Evolutionary conservation across 2,329 filamentous ascomycete species (phyloP).

Genomic region (Amesomyces nigricolor): DNA sequence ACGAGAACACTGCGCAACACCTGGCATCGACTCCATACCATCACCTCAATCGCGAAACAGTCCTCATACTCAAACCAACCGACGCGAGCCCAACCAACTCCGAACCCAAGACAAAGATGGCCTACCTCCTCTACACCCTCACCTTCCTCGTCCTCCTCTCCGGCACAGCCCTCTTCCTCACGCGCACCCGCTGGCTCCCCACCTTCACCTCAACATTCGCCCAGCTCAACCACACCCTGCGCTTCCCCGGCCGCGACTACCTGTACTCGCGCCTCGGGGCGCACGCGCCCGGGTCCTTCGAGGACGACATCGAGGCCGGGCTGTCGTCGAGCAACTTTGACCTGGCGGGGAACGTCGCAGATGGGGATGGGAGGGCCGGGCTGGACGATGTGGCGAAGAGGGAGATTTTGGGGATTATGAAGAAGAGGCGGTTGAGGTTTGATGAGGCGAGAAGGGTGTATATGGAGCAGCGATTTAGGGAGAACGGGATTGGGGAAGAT

Average conservation of each 20-base stretch:
- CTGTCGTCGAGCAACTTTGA: slow-evolving; percentile 80
- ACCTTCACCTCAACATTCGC: slow-evolving; percentile 60
- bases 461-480: slow-evolving; percentile 79
- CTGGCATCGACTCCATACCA: neutral
- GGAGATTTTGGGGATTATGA: slow-evolving; percentile 88
- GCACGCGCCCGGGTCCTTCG: slow-evolving; percentile 50
- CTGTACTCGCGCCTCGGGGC: slow-evolving; percentile 64
- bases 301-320: slow-evolving; percentile 80
- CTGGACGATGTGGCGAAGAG: slow-evolving; percentile 75
- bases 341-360: slow-evolving; percentile 70
- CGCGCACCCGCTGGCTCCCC: slow-evolving; percentile 69
- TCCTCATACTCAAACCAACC: neutral
- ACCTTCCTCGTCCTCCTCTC: slow-evolving; percentile 65
- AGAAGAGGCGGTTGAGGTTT: slow-evolving; percentile 72
- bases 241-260: slow-evolving; percentile 48
- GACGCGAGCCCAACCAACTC: neutral
- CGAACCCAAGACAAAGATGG: slow-evolving; percentile 40
- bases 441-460: slow-evolving; percentile 85
- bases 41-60: neutral
- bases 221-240: slow-evolving; percentile 32
- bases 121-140: slow-evolving; percentile 73
- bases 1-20: no score
- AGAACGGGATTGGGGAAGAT: slow-evolving; percentile 82
- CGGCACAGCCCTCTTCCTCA: slow-evolving; percentile 74
- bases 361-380: slow-evolving; percentile 71